Conservation (phyloP, 2,329 filamentous ascomycete genomes). For the Claviceps sp. region DNA sequence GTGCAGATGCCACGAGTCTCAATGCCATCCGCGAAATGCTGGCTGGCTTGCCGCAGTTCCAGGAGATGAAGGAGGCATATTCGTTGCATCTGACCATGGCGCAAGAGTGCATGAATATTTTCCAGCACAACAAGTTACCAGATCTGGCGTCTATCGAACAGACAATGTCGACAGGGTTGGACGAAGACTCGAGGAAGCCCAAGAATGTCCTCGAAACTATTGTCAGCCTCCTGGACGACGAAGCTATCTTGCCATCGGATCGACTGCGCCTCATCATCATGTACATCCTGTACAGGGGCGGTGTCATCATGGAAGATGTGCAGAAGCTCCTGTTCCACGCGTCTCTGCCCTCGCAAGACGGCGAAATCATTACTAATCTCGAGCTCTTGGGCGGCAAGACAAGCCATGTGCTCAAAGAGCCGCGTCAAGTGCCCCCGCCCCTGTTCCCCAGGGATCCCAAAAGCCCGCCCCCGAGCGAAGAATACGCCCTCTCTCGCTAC, state of each 20-base stretch:
- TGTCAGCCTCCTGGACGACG: constrained; percentile 78
- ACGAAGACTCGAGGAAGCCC: constrained; percentile 83
- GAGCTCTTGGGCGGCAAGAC: constrained; percentile 68
- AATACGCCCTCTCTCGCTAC: constrained; percentile 77
- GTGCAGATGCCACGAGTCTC: constrained; percentile 54
- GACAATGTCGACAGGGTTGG: constrained; percentile 77
- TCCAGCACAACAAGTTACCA: constrained; percentile 69
- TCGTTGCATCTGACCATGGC: constrained; percentile 93
- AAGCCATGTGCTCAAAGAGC: constrained; percentile 59
- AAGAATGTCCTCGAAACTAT: constrained; percentile 81
- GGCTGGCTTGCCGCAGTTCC: constrained; percentile 84
- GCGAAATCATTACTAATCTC: constrained; percentile 61
- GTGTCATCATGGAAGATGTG: constrained; percentile 72
- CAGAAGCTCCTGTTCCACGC: constrained; percentile 75
- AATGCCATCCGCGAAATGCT: constrained; percentile 96
- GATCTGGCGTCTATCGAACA: constrained; percentile 86
- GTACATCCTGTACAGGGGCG: constrained; percentile 76
- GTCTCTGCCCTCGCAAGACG: constrained; percentile 59
- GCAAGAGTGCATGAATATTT: constrained; percentile 90
- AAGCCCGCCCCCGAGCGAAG: constrained; percentile 46
- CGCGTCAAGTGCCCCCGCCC: constrained; percentile 47
- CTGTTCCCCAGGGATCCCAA: constrained; percentile 59
- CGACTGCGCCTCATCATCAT: constrained; percentile 74
- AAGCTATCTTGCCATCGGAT: constrained; percentile 56
- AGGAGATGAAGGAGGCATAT: constrained; percentile 90